Evolutionary conservation across 2,329 filamentous ascomycete species (phyloP), one percentile per base, ranked within the genome.

Genomic region (Sporothrix luriei): DNA sequence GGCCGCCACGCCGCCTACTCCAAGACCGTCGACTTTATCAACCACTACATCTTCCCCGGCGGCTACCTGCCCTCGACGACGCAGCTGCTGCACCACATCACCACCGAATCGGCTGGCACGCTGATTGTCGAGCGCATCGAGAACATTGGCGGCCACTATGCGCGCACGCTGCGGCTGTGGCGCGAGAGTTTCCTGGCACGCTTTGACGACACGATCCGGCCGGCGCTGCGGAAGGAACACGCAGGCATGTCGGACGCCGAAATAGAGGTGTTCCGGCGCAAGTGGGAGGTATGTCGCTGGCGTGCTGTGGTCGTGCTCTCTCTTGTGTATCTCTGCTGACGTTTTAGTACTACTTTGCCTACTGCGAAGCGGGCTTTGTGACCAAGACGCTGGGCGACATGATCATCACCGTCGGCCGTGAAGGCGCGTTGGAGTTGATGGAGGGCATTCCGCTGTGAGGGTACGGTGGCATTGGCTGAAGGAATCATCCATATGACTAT

Each of bases 1-100:
- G 81, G 84, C 51, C 83, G 89, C 66, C 89, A 91, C 76, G 86
- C 87, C 72, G 85, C 84, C 9, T 92, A 92, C 75, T 83, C 86
- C 21, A 87, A 84, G 74, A 84, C 85, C 2, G 87, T 90, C 77
- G 90, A 92, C 76, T 93, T 93, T 78, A 92, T 93, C 76, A 86
- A 89, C 70, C 87, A 88, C 72, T 91, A 93, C 78, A 92, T 93
- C 68, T 93, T 93, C 78, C 91, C 90, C 0, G 90, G 90, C n/a
- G 91, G 90, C 0, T 89, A 92, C 75, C 80, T 93, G 7, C 87
- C 87, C 0, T 85, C 84, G 2, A 82, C 83, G 43, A 85, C 82
- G 16, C 84, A 88, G 73, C 79, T 89, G 21, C 78, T 89, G 29
- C 80, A 82, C 65, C 84, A 88, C 46, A 89, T 93, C 72, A 84